phyloP scores from a whole-genome alignment of 176 grass and related monocot genomes.

The Otatea glauca region DNA sequence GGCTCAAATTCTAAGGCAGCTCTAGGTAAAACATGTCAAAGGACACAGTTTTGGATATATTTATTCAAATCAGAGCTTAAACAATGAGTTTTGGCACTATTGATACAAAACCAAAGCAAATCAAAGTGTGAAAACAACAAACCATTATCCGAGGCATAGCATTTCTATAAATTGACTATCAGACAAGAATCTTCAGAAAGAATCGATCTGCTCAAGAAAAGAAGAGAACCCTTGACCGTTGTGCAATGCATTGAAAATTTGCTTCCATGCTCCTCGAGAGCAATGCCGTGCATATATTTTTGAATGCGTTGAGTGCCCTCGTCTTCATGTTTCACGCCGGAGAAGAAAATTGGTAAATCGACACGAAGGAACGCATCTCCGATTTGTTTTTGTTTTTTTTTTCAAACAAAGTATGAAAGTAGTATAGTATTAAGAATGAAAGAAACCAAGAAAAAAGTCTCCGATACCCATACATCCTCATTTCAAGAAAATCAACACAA shows the following conservation, averaged over 20 bases:
- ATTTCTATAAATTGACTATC: constrained; percentile 27
- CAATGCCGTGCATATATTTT: constrained; percentile 36
- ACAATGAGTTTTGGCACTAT: not conserved
- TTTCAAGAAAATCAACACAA: constrained; percentile 23
- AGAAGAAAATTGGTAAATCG: constrained; percentile 44
- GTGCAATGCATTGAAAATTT: constrained; percentile 57
- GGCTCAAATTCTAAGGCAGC: not conserved
- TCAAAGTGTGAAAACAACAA: not conserved
- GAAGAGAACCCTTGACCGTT: constrained; percentile 50
- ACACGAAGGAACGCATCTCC: constrained; percentile 45
- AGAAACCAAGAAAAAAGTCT: not conserved
- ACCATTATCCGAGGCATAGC: not conserved
- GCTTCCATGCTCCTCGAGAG: constrained; percentile 45
- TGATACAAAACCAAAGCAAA: not conserved
- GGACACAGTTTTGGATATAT: not conserved
- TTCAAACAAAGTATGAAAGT: not conserved
- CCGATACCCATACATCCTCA: not conserved
- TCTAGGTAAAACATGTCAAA: constrained; percentile 17
- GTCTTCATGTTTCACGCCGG: constrained; percentile 42
- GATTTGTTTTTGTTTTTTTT: constrained; percentile 24
- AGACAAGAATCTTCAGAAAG: constrained; percentile 33
- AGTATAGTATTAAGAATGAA: not conserved
- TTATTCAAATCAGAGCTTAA: constrained; percentile 31
- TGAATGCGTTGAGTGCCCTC: constrained; percentile 22
- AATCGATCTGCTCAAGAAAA: constrained; percentile 41